Conservation (phyloP, 805 yeast species). For the Candida orba region DNA sequence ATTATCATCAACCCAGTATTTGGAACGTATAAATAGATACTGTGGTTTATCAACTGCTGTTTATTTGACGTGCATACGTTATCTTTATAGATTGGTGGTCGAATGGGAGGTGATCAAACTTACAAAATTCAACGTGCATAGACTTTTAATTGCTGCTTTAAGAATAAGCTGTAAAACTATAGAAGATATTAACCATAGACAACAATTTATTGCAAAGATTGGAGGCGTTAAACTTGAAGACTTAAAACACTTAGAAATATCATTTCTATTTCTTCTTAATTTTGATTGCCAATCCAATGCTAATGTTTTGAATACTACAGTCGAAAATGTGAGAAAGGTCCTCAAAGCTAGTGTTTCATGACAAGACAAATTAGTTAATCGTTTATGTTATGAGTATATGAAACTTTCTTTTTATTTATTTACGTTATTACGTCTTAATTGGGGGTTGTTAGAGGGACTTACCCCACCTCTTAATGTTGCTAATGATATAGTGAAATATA, state of each 20-base stretch:
- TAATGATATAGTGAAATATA: too few species aligned
- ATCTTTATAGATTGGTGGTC: slow-evolving; percentile 20
- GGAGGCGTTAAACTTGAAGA: slow-evolving; percentile 39
- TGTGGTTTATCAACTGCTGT: slow-evolving; percentile 25
- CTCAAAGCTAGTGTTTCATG: background rate
- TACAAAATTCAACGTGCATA: slow-evolving; percentile 34
- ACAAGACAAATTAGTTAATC: background rate
- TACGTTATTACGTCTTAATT: too few species aligned
- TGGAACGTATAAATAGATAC: slow-evolving; percentile 23
- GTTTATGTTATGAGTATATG: background rate
- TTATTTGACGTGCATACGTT: slow-evolving; percentile 21
- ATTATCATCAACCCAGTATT: slow-evolving; percentile 19
- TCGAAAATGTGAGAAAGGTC: slow-evolving; percentile 1
- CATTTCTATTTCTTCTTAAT: slow-evolving; percentile 41
- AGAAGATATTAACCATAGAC: slow-evolving; percentile 40
- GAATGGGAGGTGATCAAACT: slow-evolving; percentile 18
- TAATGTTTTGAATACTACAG: slow-evolving; percentile 14
- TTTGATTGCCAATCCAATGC: slow-evolving; percentile 42
- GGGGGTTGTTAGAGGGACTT: too few species aligned
- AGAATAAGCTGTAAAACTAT: slow-evolving; percentile 40
- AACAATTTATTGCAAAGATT: slow-evolving; percentile 37
- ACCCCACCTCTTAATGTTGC: too few species aligned
- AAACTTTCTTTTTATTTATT: background rate
- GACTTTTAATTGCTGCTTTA: slow-evolving; percentile 37
- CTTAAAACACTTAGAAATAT: slow-evolving; percentile 40